These are phyloP conservation scores for Udeniomyces megalosporus DNA, from an alignment of 768 basidiomycete genomes.

Conservation along the genomic window DNA sequence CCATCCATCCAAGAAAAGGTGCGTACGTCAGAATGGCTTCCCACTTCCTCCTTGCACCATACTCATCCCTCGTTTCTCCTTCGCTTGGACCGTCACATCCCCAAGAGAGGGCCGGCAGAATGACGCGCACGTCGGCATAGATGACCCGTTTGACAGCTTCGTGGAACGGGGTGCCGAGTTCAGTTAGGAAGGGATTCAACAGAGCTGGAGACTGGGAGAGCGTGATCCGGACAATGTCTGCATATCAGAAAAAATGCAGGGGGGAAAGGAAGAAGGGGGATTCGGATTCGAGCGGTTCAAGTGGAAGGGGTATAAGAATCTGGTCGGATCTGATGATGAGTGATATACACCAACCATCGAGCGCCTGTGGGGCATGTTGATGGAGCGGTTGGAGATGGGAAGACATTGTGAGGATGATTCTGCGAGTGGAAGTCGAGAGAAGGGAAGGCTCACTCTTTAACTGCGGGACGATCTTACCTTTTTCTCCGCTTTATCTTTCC, in stretches of 20 bases:
- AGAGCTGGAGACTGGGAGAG: too few species aligned
- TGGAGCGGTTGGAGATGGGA: too few species aligned
- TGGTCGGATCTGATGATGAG: background rate
- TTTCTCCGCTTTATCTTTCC: background rate
- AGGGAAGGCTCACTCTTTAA: too few species aligned
- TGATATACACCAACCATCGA: too few species aligned
- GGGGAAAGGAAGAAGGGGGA: background rate
- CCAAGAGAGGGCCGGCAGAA: background rate
- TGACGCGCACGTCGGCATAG: background rate
- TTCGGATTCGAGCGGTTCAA: background rate
- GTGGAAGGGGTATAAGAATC: background rate
- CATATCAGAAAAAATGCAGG: background rate
- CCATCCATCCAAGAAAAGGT: background rate
- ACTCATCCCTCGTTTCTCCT: background rate
- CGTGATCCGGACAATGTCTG: too few species aligned
- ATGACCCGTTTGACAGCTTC: background rate
- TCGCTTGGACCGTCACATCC: background rate
- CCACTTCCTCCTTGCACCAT: background rate
- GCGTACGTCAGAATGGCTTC: background rate
- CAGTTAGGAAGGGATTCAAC: background rate
- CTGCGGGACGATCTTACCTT: too few species aligned
- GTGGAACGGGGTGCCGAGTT: background rate
- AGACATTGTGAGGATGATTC: too few species aligned
- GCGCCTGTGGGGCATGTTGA: too few species aligned
- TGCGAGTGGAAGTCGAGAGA: too few species aligned